These are phyloP conservation scores for Carex parvula DNA, from an alignment of 176 grass and related monocot genomes.

Conservation along the genomic window DNA sequence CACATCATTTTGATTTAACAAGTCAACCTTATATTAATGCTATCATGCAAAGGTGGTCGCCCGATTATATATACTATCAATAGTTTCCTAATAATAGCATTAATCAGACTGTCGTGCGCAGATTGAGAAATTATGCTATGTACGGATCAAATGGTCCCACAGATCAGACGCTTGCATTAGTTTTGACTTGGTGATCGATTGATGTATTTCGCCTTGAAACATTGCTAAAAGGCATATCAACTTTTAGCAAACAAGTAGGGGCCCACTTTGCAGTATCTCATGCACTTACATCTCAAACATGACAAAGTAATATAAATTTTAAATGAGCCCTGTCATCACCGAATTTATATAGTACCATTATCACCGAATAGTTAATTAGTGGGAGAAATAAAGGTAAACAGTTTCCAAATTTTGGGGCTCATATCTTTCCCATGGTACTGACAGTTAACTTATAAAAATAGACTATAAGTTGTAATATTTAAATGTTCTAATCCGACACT, in stretches of 20 bases:
- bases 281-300: background rate
- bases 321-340: background rate
- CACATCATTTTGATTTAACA: too few species aligned
- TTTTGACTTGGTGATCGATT: background rate
- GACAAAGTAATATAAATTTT: constrained; percentile 9
- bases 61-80: too few species aligned
- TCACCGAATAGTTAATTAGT: constrained; percentile 4
- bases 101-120: background rate
- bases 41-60: too few species aligned
- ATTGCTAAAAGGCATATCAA: background rate
- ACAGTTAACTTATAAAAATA: constrained; percentile 17
- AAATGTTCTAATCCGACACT: background rate
- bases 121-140: background rate
- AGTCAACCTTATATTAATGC: too few species aligned
- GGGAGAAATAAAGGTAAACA: constrained; percentile 14
- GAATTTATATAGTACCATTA: background rate
- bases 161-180: background rate
- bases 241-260: constrained; percentile 21
- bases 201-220: constrained; percentile 14
- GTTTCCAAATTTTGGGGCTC: constrained; percentile 22
- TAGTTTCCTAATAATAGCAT: too few species aligned
- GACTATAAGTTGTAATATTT: background rate
- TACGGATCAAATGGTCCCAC: background rate
- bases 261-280: background rate
- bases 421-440: background rate